These are phyloP conservation scores for Wickerhamiella sergipiensis DNA, from an alignment of 805 yeast genomes.

Conservation along the genomic window DNA sequence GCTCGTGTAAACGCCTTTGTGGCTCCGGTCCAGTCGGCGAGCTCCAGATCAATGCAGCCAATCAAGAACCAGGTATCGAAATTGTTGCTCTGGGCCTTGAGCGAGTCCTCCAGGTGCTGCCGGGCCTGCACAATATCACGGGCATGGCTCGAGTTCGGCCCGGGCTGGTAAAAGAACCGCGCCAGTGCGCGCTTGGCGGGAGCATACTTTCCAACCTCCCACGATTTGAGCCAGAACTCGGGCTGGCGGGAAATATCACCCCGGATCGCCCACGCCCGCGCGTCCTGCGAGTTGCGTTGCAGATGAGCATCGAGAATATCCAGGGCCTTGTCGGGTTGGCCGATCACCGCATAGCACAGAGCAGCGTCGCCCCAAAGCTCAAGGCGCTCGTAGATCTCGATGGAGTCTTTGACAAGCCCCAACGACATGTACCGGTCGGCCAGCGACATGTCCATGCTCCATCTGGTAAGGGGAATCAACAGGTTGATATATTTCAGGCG, in stretches of 20 bases:
- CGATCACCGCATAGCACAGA: slow-evolving; percentile 76
- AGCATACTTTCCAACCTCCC: slow-evolving; percentile 74
- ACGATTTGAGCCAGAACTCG: slow-evolving; percentile 62
- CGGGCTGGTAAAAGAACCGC: slow-evolving; percentile 54
- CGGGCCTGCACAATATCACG: slow-evolving; percentile 44
- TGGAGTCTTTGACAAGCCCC: slow-evolving; percentile 75
- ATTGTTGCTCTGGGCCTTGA: slow-evolving; percentile 57
- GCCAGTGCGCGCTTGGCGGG: slow-evolving; percentile 79
- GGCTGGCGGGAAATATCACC: slow-evolving; percentile 82
- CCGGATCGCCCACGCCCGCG: slow-evolving; percentile 66
- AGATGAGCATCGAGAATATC: slow-evolving; percentile 43
- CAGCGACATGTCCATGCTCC: slow-evolving; percentile 68
- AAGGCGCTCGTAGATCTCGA: slow-evolving; percentile 74
- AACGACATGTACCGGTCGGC: slow-evolving; percentile 80
- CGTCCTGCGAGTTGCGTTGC: slow-evolving; percentile 49
- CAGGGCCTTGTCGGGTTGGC: slow-evolving; percentile 55
- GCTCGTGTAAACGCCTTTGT: slow-evolving; percentile 88
- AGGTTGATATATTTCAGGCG: slow-evolving; percentile 61
- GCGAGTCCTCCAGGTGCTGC: slow-evolving; percentile 58
- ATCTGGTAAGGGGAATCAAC: slow-evolving; percentile 65
- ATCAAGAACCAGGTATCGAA: slow-evolving; percentile 82
- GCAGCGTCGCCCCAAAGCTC: slow-evolving; percentile 73
- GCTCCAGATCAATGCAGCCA: slow-evolving; percentile 79
- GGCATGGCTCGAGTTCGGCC: slow-evolving; percentile 36
- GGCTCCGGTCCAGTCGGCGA: slow-evolving; percentile 56